Conservation (phyloP, 768 basidiomycete genomes). For the Gymnopilus junonius region DNA sequence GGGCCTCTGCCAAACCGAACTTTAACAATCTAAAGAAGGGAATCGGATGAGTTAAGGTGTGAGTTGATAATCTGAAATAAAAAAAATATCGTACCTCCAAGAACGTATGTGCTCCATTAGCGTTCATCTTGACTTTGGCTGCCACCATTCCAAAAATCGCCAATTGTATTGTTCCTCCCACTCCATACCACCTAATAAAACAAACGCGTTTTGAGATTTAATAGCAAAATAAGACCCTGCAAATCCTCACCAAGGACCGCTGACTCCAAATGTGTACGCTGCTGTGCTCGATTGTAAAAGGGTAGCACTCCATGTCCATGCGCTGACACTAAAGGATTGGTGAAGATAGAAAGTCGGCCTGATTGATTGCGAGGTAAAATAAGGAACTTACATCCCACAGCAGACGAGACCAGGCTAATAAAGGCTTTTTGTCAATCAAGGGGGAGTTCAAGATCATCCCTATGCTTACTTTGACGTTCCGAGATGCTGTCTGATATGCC, state of each 20-base stretch:
- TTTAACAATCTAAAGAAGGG: constrained; percentile 44
- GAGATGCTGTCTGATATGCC: constrained; percentile 42
- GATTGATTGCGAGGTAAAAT: background rate
- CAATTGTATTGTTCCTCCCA: constrained; percentile 57
- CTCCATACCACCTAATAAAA: constrained; percentile 49
- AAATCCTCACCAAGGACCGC: constrained; percentile 47
- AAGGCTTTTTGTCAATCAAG: background rate
- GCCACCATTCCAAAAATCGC: constrained; percentile 57
- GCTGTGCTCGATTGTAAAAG: constrained; percentile 58
- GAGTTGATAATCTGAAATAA: background rate
- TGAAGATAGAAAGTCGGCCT: background rate
- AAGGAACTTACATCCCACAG: constrained; percentile 46
- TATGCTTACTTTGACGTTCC: constrained; percentile 44
- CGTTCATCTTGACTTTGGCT: constrained; percentile 63
- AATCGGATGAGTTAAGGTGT: background rate
- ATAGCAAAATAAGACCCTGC: background rate
- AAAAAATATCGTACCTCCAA: constrained; percentile 40
- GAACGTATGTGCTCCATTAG: constrained; percentile 61
- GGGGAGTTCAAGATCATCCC: background rate
- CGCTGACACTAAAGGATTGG: constrained; percentile 43
- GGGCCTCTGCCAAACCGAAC: constrained; percentile 49
- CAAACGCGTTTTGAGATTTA: background rate
- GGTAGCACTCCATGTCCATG: constrained; percentile 63
- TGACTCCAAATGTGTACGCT: constrained; percentile 54
- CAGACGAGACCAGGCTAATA: constrained; percentile 50